These are phyloP conservation scores for Rhizopogon roseolus DNA, from an alignment of 768 basidiomycete species.

Conservation along the genomic window DNA sequence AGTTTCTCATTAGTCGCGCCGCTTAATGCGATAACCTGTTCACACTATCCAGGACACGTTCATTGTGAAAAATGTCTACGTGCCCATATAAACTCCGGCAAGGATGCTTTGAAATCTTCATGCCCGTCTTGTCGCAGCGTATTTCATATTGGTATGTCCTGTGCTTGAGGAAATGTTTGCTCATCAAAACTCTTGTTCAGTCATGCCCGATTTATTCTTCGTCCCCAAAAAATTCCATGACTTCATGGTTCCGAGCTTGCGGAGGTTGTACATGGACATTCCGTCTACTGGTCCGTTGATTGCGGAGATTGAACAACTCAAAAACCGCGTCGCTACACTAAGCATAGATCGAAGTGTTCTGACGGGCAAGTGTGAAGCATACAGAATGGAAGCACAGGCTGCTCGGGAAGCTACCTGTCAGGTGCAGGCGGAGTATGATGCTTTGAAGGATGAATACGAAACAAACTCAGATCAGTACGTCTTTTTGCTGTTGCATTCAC, in stretches of 20 bases:
- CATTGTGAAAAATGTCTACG: conserved; percentile 60
- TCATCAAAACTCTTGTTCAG: conserved; percentile 18
- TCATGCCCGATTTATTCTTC: conserved; percentile 41
- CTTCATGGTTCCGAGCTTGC: conserved; percentile 53
- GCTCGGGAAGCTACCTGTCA: conserved; percentile 36
- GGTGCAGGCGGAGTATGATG: conserved; percentile 29
- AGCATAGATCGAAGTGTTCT: conserved; percentile 38
- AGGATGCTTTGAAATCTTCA: conserved; percentile 35
- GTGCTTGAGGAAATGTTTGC: neutral
- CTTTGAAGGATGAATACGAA: conserved; percentile 22
- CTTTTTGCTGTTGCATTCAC: neutral
- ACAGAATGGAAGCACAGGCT: conserved; percentile 30
- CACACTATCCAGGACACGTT: conserved; percentile 46
- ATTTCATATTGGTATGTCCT: conserved; percentile 48
- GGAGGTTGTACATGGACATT: conserved; percentile 48
- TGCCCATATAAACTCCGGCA: conserved; percentile 22
- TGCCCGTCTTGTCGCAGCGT: conserved; percentile 56
- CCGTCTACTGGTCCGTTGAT: conserved; percentile 18
- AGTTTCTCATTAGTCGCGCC: neutral
- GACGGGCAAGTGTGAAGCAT: conserved; percentile 37
- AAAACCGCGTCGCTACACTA: conserved; percentile 33
- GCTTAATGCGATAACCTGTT: conserved; percentile 1
- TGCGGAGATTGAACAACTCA: conserved; percentile 32
- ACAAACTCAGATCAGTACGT: conserved; percentile 4
- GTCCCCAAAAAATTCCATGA: conserved; percentile 57